These are phyloP conservation scores for Penicillium bovifimosum DNA, from an alignment of 495 filamentous ascomycete genomes.

Conservation along the genomic window DNA sequence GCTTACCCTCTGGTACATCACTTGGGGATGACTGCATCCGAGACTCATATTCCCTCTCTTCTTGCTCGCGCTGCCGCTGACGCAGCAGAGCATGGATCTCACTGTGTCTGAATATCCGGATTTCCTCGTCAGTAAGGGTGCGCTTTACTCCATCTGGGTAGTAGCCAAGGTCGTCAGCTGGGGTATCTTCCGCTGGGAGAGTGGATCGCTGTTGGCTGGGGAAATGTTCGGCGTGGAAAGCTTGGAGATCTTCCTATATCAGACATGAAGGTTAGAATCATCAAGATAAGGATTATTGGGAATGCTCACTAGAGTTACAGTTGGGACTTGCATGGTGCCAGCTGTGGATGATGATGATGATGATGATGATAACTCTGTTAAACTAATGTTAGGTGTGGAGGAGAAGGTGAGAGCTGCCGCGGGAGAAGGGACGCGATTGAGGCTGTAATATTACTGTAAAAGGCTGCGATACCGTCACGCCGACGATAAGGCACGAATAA, in stretches of 20 bases:
- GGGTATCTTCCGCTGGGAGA: conserved; percentile 30
- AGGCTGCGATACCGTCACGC: no score
- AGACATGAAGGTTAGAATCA: background rate
- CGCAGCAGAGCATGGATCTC: conserved; percentile 73
- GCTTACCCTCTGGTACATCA: conserved; percentile 12
- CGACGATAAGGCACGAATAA: no score
- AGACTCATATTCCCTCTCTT: conserved; percentile 25
- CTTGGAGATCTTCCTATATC: conserved; percentile 61
- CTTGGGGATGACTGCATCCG: conserved; percentile 5
- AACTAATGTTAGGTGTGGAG: no score
- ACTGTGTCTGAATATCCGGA: conserved; percentile 83
- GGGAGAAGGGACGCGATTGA: conserved; percentile 10
- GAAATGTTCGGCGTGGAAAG: conserved; percentile 65
- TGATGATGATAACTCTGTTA: no score
- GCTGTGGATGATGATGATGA: background rate
- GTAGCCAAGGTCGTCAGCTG: conserved; percentile 76
- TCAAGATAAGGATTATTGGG: conserved; percentile 1
- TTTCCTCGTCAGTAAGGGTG: conserved; percentile 87
- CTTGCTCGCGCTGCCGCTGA: conserved; percentile 36
- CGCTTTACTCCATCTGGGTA: conserved; percentile 87
- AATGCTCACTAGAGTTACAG: conserved; percentile 49
- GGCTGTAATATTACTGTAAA: conserved; percentile 12
- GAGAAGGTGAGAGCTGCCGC: conserved; percentile 2
- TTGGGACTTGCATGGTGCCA: conserved; percentile 28
- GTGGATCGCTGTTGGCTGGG: conserved; percentile 25